These are phyloP conservation scores for Bassia scoparia DNA, from an alignment of 148 eudicot genomes.

Conservation along the genomic window DNA sequence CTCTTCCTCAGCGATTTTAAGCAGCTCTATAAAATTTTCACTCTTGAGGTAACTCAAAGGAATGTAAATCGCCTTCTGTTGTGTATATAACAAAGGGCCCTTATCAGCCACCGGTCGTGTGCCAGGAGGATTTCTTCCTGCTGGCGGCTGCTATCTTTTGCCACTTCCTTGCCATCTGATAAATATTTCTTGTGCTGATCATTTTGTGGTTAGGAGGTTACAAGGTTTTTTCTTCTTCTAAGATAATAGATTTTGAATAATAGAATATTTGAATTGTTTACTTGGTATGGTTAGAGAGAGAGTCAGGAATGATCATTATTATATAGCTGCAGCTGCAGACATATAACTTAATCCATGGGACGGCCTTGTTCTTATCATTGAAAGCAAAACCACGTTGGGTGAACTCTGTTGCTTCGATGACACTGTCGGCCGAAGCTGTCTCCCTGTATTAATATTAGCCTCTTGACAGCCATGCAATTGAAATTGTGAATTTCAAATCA, in stretches of 20 bases:
- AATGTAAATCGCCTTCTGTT: conserved; percentile 19
- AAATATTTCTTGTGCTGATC: conserved; percentile 40
- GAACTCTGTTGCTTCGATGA: neutral
- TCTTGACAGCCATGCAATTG: neutral
- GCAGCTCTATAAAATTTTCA: conserved; percentile 10
- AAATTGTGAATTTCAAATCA: too few species aligned
- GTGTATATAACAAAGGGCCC: conserved; percentile 26
- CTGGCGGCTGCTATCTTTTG: conserved; percentile 28
- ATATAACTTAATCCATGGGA: conserved; percentile 2
- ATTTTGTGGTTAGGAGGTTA: conserved; percentile 18
- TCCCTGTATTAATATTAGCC: neutral
- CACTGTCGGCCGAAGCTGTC: conserved; percentile 9
- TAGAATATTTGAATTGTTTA: neutral
- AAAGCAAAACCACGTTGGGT: conserved; percentile 3
- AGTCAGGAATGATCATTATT: neutral
- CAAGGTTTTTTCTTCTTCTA: too few species aligned
- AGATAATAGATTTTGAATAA: too few species aligned
- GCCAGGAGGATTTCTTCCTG: conserved; percentile 22
- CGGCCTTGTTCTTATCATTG: conserved; percentile 6
- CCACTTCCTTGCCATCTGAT: conserved; percentile 41
- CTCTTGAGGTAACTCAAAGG: conserved; percentile 17
- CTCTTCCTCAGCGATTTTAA: conserved; percentile 25
- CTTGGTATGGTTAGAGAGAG: neutral
- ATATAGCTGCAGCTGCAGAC: conserved; percentile 17
- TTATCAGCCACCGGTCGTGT: conserved; percentile 10